A percentile compares a stretch with the other conserved stretches of the same genome.
phyloP scores from a whole-genome alignment of 352 stramenopile species.

The Phytophthora sansomeana region DNA sequence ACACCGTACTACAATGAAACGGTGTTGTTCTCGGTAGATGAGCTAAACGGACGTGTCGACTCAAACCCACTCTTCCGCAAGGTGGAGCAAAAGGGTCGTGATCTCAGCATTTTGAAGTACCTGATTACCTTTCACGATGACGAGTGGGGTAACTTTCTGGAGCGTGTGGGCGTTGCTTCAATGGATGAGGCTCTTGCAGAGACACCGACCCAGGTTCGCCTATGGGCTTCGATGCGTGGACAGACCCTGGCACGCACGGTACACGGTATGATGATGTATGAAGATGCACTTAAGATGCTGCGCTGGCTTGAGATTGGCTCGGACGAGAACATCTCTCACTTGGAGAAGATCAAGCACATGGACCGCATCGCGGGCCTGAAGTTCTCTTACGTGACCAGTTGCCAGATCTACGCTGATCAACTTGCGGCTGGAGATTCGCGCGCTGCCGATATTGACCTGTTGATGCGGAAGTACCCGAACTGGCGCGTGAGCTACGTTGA shows the following conservation, averaged over 20 bases:
- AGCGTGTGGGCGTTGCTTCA: slow-evolving; percentile 76
- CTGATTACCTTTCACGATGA: slow-evolving; percentile 89
- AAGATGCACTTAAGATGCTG: slow-evolving; percentile 91
- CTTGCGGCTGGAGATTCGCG: slow-evolving; percentile 71
- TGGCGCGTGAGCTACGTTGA: slow-evolving; percentile 92
- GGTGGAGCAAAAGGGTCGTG: slow-evolving; percentile 83
- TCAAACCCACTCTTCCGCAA: slow-evolving; percentile 88
- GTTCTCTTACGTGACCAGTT: slow-evolving; percentile 92
- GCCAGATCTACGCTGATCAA: slow-evolving; percentile 90
- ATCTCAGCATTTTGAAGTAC: slow-evolving; percentile 92
- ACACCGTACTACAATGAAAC: slow-evolving; percentile 92
- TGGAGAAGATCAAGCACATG: slow-evolving; percentile 92
- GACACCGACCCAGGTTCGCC: slow-evolving; percentile 83
- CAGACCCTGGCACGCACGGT: slow-evolving; percentile 88
- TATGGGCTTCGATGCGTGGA: slow-evolving; percentile 89
- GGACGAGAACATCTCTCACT: slow-evolving; percentile 82
- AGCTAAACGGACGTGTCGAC: slow-evolving; percentile 84
- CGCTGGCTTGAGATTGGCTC: slow-evolving; percentile 90
- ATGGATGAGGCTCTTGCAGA: slow-evolving; percentile 85
- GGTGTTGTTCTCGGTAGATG: slow-evolving; percentile 85
- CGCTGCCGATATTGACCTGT: slow-evolving; percentile 96
- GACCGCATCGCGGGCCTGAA: slow-evolving; percentile 88
- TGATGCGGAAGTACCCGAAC: slow-evolving; percentile 97
- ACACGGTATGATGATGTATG: slow-evolving; percentile 93
- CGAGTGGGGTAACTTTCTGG: slow-evolving; percentile 90